Evolutionary conservation across 1,284 basidiomycete species (phyloP).

Genomic region (Irpex sp.): DNA sequence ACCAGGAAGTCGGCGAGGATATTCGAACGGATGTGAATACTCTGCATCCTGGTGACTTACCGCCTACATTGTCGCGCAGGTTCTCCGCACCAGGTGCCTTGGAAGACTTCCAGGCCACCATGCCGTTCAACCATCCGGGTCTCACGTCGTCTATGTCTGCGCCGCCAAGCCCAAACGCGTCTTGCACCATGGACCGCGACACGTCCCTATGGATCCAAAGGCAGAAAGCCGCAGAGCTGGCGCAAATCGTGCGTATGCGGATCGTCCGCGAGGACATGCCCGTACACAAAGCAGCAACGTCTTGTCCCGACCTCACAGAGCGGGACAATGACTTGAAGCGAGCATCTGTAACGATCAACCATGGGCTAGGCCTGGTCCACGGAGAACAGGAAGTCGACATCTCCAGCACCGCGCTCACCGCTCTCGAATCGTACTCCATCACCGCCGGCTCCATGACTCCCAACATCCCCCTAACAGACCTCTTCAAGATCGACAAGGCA

Average conservation of each 20-base stretch:
- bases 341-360: neutral
- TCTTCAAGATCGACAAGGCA: conserved; percentile 11
- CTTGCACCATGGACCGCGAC: conserved; percentile 5
- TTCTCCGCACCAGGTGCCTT: neutral
- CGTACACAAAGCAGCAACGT: neutral
- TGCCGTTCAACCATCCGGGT: neutral
- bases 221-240: conserved; percentile 15
- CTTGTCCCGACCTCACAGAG: conserved; percentile 6
- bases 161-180: conserved; percentile 8
- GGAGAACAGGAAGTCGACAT: conserved; percentile 14
- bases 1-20: neutral
- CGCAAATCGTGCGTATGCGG: conserved; percentile 16
- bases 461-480: conserved; percentile 4
- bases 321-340: neutral
- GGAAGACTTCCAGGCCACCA: neutral
- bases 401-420: conserved; percentile 12
- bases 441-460: conserved; percentile 2
- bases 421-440: conserved; percentile 10
- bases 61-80: neutral
- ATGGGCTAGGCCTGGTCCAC: conserved; percentile 14
- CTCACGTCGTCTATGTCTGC: conserved; percentile 6
- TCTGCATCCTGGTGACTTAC: neutral
- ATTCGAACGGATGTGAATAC: neutral
- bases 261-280: conserved; percentile 10
- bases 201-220: conserved; percentile 10